phyloP scores from a whole-genome alignment of 441 rosid genomes.

The Theobroma grandiflorum region DNA sequence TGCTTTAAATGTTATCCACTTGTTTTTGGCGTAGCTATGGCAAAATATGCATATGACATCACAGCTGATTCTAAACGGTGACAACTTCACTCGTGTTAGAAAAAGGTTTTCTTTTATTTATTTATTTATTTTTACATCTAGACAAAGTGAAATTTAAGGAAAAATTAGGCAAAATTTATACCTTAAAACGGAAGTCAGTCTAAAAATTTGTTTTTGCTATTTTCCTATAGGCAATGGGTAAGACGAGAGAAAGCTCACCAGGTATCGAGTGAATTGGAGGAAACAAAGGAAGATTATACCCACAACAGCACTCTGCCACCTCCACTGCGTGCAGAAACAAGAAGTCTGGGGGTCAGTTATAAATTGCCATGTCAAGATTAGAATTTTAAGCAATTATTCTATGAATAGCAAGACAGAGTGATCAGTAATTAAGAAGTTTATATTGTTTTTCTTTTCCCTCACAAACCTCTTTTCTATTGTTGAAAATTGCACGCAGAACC shows the following conservation, averaged over 20 bases:
- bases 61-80: too few relatives aligned
- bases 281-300: slow-evolving; percentile 71
- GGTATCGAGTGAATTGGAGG: slow-evolving; percentile 65
- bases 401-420: neutral
- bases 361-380: neutral
- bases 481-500: slow-evolving; percentile 61
- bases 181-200: too few relatives aligned
- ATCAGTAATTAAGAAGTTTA: neutral
- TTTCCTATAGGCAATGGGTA: neutral
- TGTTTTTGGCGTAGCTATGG: too few relatives aligned
- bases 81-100: too few relatives aligned
- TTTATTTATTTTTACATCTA: too few relatives aligned
- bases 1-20: too few relatives aligned
- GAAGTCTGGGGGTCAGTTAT: neutral
- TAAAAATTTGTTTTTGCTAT: too few relatives aligned
- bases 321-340: slow-evolving; percentile 56
- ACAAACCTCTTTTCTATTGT: slow-evolving; percentile 61
- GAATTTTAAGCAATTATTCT: neutral
- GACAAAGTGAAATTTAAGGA: too few relatives aligned
- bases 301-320: slow-evolving; percentile 71
- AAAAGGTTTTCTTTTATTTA: too few relatives aligned
- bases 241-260: slow-evolving; percentile 48
- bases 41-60: too few relatives aligned
- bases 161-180: too few relatives aligned
- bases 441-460: neutral